Conservation (phyloP, 495 filamentous ascomycete species). For the Pyrenula aspistea region DNA sequence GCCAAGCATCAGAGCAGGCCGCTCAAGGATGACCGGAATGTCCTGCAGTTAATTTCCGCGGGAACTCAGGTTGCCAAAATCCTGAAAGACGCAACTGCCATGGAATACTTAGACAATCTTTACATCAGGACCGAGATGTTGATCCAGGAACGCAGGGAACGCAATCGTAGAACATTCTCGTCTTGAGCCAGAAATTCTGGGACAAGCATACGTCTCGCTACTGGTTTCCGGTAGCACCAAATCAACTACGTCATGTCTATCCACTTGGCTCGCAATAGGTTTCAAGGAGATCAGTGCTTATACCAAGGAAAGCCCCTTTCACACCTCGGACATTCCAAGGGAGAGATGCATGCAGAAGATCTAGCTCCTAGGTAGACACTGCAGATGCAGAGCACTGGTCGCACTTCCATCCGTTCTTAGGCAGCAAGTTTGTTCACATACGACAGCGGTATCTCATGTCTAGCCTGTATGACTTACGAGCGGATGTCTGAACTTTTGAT, state of each 20-base stretch:
- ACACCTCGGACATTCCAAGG: neutral
- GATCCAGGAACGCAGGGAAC: slow-evolving; percentile 47
- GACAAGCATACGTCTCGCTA: neutral
- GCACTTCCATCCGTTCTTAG: neutral
- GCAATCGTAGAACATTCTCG: neutral
- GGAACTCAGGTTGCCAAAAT: slow-evolving; percentile 82
- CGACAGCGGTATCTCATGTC: neutral
- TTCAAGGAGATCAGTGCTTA: neutral
- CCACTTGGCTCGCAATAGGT: too few relatives aligned
- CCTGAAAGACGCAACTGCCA: slow-evolving; percentile 66
- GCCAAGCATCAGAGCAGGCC: slow-evolving; percentile 74
- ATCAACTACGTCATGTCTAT: neutral
- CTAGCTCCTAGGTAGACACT: neutral
- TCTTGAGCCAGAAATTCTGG: neutral
- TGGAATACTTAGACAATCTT: slow-evolving; percentile 67
- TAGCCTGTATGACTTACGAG: neutral
- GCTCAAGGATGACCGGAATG: slow-evolving; percentile 81
- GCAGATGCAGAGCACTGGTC: neutral
- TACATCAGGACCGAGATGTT: slow-evolving; percentile 58
- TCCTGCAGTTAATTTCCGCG: slow-evolving; percentile 74
- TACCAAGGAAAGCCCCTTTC: neutral
- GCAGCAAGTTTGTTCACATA: neutral
- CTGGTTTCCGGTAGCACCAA: neutral
- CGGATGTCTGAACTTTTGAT: neutral
- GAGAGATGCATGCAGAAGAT: neutral